Evolutionary conservation across 805 yeast genomes (phyloP).

Genomic region (Lipomyces kockii): DNA sequence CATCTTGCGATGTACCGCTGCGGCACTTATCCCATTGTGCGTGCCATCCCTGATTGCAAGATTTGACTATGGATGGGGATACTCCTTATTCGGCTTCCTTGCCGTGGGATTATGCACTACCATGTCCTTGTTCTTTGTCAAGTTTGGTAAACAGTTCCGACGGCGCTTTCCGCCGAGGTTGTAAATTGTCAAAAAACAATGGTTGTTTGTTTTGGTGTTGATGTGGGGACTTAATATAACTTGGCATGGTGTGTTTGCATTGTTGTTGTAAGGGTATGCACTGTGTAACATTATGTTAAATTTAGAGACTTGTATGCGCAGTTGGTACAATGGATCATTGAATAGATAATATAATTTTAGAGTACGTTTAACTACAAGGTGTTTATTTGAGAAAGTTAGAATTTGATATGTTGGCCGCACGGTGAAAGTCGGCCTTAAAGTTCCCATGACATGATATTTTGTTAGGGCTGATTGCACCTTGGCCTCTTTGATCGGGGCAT

Average conservation of each 20-base stretch:
- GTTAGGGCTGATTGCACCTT: too few species aligned
- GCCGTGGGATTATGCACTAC: constrained; percentile 27
- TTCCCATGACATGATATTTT: too few species aligned
- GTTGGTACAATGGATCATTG: too few species aligned
- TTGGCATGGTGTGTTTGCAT: too few species aligned
- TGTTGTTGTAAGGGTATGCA: background rate
- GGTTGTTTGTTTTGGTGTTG: too few species aligned
- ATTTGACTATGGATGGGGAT: constrained; percentile 36
- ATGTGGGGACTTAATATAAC: too few species aligned
- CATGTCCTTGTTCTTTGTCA: constrained; percentile 24
- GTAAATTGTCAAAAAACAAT: background rate
- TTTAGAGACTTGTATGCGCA: background rate
- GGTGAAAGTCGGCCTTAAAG: too few species aligned
- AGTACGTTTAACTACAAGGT: background rate
- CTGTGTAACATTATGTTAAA: background rate
- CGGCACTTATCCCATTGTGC: constrained; percentile 32
- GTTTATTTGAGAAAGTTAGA: too few species aligned
- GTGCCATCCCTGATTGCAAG: constrained; percentile 23
- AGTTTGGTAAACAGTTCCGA: constrained; percentile 24
- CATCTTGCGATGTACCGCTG: constrained; percentile 31
- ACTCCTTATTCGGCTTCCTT: constrained; percentile 29
- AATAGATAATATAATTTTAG: too few species aligned
- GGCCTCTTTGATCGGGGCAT: too few species aligned
- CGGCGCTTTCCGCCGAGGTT: constrained; percentile 27
- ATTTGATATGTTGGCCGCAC: too few species aligned